Base-by-base conservation (phyloP, 1,284 basidiomycete genomes). In the Cryptococcus depauperatus region DNA sequence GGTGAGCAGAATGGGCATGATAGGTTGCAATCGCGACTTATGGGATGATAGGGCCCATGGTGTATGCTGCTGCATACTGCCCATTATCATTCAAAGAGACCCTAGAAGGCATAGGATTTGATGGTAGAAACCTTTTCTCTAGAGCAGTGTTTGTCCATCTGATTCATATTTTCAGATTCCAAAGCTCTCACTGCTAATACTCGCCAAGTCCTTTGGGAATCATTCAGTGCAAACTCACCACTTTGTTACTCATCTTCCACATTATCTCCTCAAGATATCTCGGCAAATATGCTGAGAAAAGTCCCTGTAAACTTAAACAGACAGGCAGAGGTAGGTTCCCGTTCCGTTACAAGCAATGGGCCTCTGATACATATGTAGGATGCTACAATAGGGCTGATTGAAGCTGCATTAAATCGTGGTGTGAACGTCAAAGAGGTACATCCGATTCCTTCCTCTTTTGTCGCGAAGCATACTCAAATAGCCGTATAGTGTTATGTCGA, bases 61-160 rank as follows among this genome's bases (percentile, higher is more conserved):
- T 98, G 0, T 98, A 98, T 61, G 93, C 87, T 2, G 80, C 93
- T 21, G 90, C 93, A 0, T 97, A 90, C 67, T 97, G 92, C 59
- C 87, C 89, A 0, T 73, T 78, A 4, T 74, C 81, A 9, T 96
- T 87, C 71, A 77, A 83, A 57, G 79, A 83, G 7, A 70, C 79
- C 11, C 71, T 98, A 40, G 82, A 88, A 40, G 69, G 75, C 5
- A 76, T 97, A 3, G 93, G 93, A 0, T 98, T 97, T 67, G 89
- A 89, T 54, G 92, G 69, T 68, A 28, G 9, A 64, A 19, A 14
- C 18, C 35, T 37, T 7, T 27, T n/a, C n/a, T n/a, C n/a, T n/a
- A n/a, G n/a, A n/a, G n/a, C n/a, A n/a, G n/a, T n/a, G n/a, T n/a
- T n/a, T n/a, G n/a, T n/a, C n/a, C n/a, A n/a, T n/a, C n/a, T n/a